Evolutionary conservation across 2,329 filamentous ascomycete genomes (phyloP), one percentile per base, ranked within the genome.

Genomic region (Aureobasidium sp.): DNA sequence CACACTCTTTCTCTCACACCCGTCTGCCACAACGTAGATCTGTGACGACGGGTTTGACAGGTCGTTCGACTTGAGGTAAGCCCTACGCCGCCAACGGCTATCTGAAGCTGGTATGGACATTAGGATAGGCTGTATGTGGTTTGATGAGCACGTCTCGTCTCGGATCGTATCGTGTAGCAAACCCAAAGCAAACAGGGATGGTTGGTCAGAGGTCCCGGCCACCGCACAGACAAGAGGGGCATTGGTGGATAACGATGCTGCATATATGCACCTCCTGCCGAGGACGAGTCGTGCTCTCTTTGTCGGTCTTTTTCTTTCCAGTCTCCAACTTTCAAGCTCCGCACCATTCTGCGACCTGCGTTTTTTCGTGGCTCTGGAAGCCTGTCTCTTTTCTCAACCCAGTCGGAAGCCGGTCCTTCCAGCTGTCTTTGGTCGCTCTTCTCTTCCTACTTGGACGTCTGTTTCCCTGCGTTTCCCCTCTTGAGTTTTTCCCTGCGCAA

Each of bases 371-470:
- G 57, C 57, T 59, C 57, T 59, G 57, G 57, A 30, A 59, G 57
- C 57, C 44, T n/a, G 44, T 59, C 45, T 49, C 27, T 59, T 21
- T 21, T 50, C 45, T 30, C 36, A 39, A 42, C 11, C 36, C 57
- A 49, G 57, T 50, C 45, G 39, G 57, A 59, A 59, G 57, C 57
- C 44, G 57, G 57, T 50, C n/a, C 27, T 59, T 59, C 57, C 50
- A 15, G 25, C 45, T 59, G 34, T 29, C 41, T 59, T 45, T 59
- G 29, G 10, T 59, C 29, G 27, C 45, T 42, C 29, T 50, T 37
- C 34, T 59, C 45, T 30, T 58, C 54, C 11, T 30, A 34, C 21
- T 7, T 30, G 9, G 15, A 29, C 16, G 25, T 37, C 37, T 11
- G 21, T 21, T 57, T 36, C 21, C 45, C 36, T 30, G 15, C 10